Percentiles rank a stretch among this genome's conserved stretches.
These are phyloP conservation scores for Aspergillus transmontanensis DNA, from an alignment of 2,329 filamentous ascomycete species.

Conservation along the genomic window DNA sequence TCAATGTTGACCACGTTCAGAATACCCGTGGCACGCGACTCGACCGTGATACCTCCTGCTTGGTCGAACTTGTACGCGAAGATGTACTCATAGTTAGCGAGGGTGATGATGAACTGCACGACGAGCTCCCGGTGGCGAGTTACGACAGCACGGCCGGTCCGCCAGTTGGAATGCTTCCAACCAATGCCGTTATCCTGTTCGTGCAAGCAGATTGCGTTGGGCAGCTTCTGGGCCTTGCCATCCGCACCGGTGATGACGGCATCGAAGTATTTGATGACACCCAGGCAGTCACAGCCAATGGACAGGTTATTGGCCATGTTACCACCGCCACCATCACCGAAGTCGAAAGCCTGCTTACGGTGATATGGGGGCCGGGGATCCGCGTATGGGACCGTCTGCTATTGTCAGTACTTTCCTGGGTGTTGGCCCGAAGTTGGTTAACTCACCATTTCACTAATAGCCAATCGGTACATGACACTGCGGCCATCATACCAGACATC, in stretches of 20 bases:
- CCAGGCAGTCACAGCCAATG: slow-evolving; percentile 53
- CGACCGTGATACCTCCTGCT: slow-evolving; percentile 63
- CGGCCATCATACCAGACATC: slow-evolving; percentile 69
- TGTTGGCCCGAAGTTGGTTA: accelerated
- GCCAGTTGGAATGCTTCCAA: slow-evolving; percentile 71
- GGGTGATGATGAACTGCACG: slow-evolving; percentile 66
- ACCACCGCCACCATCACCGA: slow-evolving; percentile 70
- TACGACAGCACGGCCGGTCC: slow-evolving; percentile 63
- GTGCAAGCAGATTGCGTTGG: slow-evolving; percentile 67
- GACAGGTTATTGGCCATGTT: slow-evolving; percentile 69
- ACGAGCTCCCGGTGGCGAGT: slow-evolving; percentile 64
- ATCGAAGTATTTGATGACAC: slow-evolving; percentile 68
- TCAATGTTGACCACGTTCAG: slow-evolving; percentile 67
- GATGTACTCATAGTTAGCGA: slow-evolving; percentile 52
- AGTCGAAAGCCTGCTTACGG: slow-evolving; percentile 72
- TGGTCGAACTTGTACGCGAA: slow-evolving; percentile 58
- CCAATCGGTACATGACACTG: slow-evolving; percentile 67
- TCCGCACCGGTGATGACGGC: slow-evolving; percentile 55
- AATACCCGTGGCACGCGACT: slow-evolving; percentile 70
- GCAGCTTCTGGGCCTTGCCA: slow-evolving; percentile 58
- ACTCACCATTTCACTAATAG: slow-evolving; percentile 67
- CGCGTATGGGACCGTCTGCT: slow-evolving; percentile 61
- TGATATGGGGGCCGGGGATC: slow-evolving; percentile 68
- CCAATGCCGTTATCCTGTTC: slow-evolving; percentile 68
- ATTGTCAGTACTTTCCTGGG: not conserved